Evolutionary conservation across 768 basidiomycete species (phyloP).

Genomic region (Lyophyllum semitale): DNA sequence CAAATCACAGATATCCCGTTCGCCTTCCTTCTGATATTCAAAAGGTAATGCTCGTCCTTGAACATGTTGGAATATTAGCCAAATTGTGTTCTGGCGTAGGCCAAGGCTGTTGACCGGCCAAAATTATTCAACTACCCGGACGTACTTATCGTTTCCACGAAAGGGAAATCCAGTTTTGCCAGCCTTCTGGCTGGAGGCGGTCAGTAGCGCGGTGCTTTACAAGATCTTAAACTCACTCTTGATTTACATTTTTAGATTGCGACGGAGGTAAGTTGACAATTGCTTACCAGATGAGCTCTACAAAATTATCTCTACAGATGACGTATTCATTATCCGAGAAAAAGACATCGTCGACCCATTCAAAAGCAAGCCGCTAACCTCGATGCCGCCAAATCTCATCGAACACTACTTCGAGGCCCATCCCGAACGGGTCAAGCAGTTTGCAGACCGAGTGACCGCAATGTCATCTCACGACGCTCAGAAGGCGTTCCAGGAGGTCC

Average conservation of each 20-base stretch:
- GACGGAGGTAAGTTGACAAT: constrained; percentile 62
- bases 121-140: constrained; percentile 51
- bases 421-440: constrained; percentile 47
- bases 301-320: constrained; percentile 39
- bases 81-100: constrained; percentile 35
- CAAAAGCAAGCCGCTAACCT: constrained; percentile 38
- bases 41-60: constrained; percentile 42
- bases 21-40: constrained; percentile 72
- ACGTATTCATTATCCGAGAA: constrained; percentile 49
- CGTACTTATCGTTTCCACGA: constrained; percentile 61
- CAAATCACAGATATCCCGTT: constrained; percentile 64
- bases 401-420: constrained; percentile 51
- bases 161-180: constrained; percentile 59
- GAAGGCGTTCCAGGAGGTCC: constrained; percentile 40
- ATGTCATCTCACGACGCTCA: constrained; percentile 32
- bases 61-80: not conserved
- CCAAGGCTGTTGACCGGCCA: constrained; percentile 54
- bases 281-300: not conserved
- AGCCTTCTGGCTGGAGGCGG: constrained; percentile 78
- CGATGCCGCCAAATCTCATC: constrained; percentile 43
- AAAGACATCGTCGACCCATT: constrained; percentile 51
- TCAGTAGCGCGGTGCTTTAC: constrained; percentile 27
- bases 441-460: constrained; percentile 33
- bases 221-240: not conserved
- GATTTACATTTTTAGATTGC: constrained; percentile 51